A percentile compares a stretch with the other conserved stretches of the same genome.
phyloP scores from a whole-genome alignment of 2,329 filamentous ascomycete species.

The Xylariaceae sp. region DNA sequence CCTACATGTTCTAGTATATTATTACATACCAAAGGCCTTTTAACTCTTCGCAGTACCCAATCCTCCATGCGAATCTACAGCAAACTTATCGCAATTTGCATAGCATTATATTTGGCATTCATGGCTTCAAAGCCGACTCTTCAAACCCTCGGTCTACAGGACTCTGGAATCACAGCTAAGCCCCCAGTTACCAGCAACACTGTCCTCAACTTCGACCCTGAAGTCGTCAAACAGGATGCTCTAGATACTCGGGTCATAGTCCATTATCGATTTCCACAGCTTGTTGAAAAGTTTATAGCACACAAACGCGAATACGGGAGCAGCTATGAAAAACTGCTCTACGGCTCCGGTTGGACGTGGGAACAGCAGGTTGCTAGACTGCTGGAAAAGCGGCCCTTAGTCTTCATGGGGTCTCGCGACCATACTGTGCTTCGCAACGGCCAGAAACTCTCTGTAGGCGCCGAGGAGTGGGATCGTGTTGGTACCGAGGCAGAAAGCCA shows the following conservation, averaged over 20 bases:
- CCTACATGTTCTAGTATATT: no score
- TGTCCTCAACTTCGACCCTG: slow-evolving; percentile 26
- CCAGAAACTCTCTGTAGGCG: background rate
- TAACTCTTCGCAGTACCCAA: no score
- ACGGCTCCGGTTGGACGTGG: slow-evolving; percentile 28
- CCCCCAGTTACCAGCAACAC: slow-evolving; percentile 31
- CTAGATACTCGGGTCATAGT: slow-evolving; percentile 33
- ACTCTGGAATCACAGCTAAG: slow-evolving; percentile 6
- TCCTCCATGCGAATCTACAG: background rate
- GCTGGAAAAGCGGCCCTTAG: slow-evolving; percentile 30
- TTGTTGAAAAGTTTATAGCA: slow-evolving; percentile 31
- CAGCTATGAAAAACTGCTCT: slow-evolving; percentile 26
- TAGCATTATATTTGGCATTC: background rate
- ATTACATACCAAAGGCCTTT: no score
- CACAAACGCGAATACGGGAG: slow-evolving; percentile 34
- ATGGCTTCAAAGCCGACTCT: background rate
- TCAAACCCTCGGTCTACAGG: slow-evolving; percentile 18
- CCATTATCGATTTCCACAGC: slow-evolving; percentile 28
- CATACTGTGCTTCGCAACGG: slow-evolving; percentile 30
- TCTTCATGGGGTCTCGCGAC: slow-evolving; percentile 29
- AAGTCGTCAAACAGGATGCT: slow-evolving; percentile 26
- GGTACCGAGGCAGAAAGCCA: slow-evolving; percentile 26
- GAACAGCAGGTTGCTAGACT: slow-evolving; percentile 30
- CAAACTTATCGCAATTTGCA: background rate
- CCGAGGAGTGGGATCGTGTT: slow-evolving; percentile 33